Evolutionary conservation across 768 basidiomycete genomes (phyloP), one percentile per base, ranked within the genome.

Genomic region (Amanita phalloides): DNA sequence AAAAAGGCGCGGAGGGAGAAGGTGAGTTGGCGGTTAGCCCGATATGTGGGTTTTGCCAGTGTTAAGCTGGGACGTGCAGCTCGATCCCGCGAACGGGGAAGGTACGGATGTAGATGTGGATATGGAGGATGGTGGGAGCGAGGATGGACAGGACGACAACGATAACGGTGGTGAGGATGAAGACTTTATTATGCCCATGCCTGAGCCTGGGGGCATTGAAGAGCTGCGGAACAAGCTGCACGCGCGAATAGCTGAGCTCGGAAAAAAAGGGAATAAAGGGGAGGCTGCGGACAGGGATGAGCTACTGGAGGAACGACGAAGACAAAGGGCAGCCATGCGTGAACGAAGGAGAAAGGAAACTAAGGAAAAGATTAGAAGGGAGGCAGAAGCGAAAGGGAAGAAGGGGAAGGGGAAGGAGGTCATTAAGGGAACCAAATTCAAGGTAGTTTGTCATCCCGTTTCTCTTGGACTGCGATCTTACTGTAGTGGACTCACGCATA

Each of bases 1-100:
- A 90, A 86, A 67, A 92, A 90, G 60, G 90, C 90, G 0, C 90
- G 86, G 64, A 77, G 82, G 39, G 87, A 88, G 51, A 94, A 93
- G 78, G 93, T 89, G 50, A 21, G 66, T 62, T n/a, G 14, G 17
- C 36, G 21, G 20, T 9, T 17, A 11, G 17, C 38, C 53, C 43
- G 26, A 23, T 52, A 13, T 36, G 20, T 45, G 50, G 28, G 28
- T 8, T 30, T 30, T 30, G 28, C 7, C 25, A 25, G 14, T 20
- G 21, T 9, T 20, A 20, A 20, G 39, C 6, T 20, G 39, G 21
- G 39, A 20, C 26, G 4, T 20, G 10, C 54, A 98, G 93, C 86
- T 96, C 58, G 92, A 98, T 65, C 95, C 95, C 1, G 84, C 82
- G 5, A 93, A 95, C 4, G 59, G 59, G 8, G 66, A 64, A 23